Percentiles rank a stretch among this genome's conserved stretches.
These are phyloP conservation scores for Cryptococcus deneoformans DNA, from an alignment of 1,284 basidiomycete genomes.

Conservation along the genomic window DNA sequence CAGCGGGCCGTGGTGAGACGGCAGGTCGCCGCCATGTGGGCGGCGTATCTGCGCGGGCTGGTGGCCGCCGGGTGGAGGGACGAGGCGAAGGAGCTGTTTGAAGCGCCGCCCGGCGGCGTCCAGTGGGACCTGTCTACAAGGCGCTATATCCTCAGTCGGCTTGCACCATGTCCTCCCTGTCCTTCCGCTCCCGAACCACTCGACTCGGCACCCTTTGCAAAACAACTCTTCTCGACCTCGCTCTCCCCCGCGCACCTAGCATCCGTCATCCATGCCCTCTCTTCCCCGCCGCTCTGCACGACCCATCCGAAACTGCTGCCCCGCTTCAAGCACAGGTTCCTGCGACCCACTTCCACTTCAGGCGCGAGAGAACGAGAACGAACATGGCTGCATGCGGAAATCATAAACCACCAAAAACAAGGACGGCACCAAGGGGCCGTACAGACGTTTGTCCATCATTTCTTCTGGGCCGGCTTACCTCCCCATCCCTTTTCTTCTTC, in stretches of 20 bases:
- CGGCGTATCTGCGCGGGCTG: constrained; percentile 25
- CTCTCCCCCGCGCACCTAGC: constrained; percentile 12
- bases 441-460: constrained; percentile 19
- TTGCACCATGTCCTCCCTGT: not conserved
- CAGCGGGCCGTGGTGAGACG: constrained; percentile 6
- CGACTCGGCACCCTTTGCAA: too few species aligned
- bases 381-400: constrained; percentile 29
- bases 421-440: constrained; percentile 22
- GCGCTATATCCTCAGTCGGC: constrained; percentile 2
- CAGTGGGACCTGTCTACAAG: constrained; percentile 18
- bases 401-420: constrained; percentile 19
- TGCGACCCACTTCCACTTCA: not conserved
- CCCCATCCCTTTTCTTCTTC: constrained; percentile 4
- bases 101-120: constrained; percentile 14
- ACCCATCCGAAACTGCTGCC: constrained; percentile 8
- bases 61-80: constrained; percentile 26
- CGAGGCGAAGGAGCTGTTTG: constrained; percentile 18
- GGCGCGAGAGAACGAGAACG: not conserved
- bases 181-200: too few species aligned
- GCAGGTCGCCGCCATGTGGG: constrained; percentile 27
- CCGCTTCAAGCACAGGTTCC: constrained; percentile 16
- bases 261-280: constrained; percentile 13
- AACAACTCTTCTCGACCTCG: not conserved
- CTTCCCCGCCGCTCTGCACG: not conserved
- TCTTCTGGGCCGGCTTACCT: constrained; percentile 36